Percentiles rank a stretch among this genome's conserved stretches.
Conservation (phyloP, 2,329 filamentous ascomycete genomes). For the Venturia asperata region DNA sequence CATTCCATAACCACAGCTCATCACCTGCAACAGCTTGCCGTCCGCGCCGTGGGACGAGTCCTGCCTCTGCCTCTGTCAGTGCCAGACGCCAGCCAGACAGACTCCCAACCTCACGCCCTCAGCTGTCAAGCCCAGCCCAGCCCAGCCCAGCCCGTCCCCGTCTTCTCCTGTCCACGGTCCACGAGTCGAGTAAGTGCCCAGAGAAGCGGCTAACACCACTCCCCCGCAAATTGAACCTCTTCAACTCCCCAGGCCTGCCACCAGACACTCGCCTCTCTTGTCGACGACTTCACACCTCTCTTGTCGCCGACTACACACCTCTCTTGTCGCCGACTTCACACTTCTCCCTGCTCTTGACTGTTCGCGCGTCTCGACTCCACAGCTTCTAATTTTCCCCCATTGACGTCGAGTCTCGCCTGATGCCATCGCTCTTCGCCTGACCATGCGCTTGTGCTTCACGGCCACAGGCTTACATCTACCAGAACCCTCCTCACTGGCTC, state of each 20-base stretch:
- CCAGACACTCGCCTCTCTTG: constrained; percentile 4
- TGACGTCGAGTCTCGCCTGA: background rate
- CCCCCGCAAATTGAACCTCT: constrained; percentile 9
- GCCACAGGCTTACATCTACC: constrained; percentile 1
- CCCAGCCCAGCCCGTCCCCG: background rate
- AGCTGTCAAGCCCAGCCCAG: too few relatives aligned
- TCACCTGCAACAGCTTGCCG: background rate
- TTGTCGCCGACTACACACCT: background rate
- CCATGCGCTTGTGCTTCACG: background rate
- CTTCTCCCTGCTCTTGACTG: background rate
- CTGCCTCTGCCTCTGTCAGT: background rate
- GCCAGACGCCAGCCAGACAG: too few relatives aligned
- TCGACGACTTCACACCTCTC: background rate
- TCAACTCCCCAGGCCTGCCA: background rate
- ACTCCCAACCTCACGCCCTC: background rate
- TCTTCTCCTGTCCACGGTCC: background rate
- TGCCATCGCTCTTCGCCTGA: background rate
- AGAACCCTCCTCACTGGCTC: background rate
- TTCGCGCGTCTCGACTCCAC: background rate
- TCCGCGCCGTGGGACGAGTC: background rate
- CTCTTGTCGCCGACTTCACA: background rate
- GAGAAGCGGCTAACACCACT: background rate
- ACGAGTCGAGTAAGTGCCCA: constrained; percentile 2
- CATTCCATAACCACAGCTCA: too few relatives aligned
- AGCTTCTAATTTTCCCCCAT: background rate